Base-by-base conservation (phyloP, 306 rosid genomes). In the Trifolium repens region DNA sequence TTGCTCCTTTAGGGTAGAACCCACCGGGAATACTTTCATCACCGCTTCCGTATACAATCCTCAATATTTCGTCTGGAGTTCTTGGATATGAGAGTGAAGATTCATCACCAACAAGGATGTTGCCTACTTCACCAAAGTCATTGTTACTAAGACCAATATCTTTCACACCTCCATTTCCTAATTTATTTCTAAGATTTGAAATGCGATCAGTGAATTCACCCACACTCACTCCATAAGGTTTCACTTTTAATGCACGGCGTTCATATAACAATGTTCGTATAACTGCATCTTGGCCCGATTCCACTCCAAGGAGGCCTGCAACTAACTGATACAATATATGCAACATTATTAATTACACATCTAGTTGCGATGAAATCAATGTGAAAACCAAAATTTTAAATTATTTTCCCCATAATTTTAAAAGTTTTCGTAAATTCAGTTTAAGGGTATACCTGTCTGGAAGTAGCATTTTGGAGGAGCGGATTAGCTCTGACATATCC, bases 401-500 rank as follows among this genome's bases (percentile, higher is more conserved):
- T 39, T 7, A 2, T 0, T 9, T 42, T 46, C 1, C 1, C 5
- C 12, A 46, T 44, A 50, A 22, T 50, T 50, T 50, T 22, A 50
- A 50, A 16, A n/a, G 24, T 52, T 52, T 7, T n/a, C 0, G 7
- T n/a, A 15, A 1, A 16, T 40, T 42, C 13, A 59, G 34, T 57
- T 72, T n/a, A 39, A 44, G 73, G 71, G 32, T 69, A 71, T 85
- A 90, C 91, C 88, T 37, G 60, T 44, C 16, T 86, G 47, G 91
- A 78, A 71, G 75, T 4, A 76, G 83, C 0, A 49, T 57, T 66
- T 71, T 75, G 74, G 30, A 94, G 87, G 37, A 27, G 68, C 2
- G 94, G 93, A 69, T 60, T 90, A 27, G 94, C 39, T 47, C 94
- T 94, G 53, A 86, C 98, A 72, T 94, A 91, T 17, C 91, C 94